Evolutionary conservation across 225 moss, liverwort and hornwort species (phyloP).

Genomic region (Rhytidiadelphus loreus): DNA sequence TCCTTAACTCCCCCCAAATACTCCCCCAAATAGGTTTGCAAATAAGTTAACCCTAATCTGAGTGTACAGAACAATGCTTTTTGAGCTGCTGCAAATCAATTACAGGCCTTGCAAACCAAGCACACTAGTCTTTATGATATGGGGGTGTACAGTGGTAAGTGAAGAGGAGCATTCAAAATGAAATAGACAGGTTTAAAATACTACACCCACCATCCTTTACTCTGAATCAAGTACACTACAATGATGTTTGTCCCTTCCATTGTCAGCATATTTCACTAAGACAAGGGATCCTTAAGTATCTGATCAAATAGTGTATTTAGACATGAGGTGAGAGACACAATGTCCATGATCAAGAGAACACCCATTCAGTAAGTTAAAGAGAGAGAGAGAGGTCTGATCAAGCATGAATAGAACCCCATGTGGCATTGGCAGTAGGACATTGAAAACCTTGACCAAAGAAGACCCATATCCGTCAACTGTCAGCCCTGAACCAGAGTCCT

Average conservation of each 20-base stretch:
- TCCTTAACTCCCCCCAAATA: neutral
- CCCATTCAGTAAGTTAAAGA: neutral
- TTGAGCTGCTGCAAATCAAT: neutral
- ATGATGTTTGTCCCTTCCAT: constrained; percentile 6
- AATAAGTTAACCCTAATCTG: neutral
- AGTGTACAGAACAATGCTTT: neutral
- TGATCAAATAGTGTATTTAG: neutral
- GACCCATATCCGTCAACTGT: neutral
- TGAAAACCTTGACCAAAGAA: constrained; percentile 1
- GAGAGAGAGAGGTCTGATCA: neutral
- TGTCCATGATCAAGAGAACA: neutral
- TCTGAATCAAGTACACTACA: neutral
- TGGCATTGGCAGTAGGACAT: neutral
- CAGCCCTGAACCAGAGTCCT: neutral
- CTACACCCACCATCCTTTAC: constrained; percentile 8
- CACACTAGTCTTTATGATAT: neutral
- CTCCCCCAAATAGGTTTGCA: too few species aligned
- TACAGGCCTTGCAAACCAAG: neutral
- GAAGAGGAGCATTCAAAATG: neutral
- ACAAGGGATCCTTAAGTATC: neutral
- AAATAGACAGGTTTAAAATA: neutral
- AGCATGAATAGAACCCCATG: neutral
- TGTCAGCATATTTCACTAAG: neutral
- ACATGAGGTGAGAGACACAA: neutral
- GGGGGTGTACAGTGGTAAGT: neutral